phyloP scores from a whole-genome alignment of 2,329 filamentous ascomycete genomes.

The Orbilia oligospora region DNA sequence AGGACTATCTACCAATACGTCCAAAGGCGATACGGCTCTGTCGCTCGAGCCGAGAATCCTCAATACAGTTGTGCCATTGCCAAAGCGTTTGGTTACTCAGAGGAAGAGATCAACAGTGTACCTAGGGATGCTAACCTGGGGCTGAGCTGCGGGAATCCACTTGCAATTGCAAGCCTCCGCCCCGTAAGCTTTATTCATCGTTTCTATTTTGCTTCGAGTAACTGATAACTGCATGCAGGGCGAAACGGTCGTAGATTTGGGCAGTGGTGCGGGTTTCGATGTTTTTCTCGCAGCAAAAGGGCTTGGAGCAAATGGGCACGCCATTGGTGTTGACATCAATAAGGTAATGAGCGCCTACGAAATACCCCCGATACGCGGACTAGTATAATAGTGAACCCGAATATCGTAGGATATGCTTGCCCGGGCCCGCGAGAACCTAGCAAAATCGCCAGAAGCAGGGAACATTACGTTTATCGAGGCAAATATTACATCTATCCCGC shows the following conservation, averaged over 20 bases:
- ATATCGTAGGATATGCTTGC: slow-evolving; percentile 71
- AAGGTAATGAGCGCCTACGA: slow-evolving; percentile 69
- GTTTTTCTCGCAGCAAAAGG: slow-evolving; percentile 72
- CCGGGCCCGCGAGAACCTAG: slow-evolving; percentile 69
- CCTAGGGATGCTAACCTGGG: slow-evolving; percentile 62
- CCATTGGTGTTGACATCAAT: slow-evolving; percentile 75
- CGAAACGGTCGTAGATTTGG: slow-evolving; percentile 74
- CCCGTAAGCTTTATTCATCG: slow-evolving; percentile 65
- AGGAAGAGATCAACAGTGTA: slow-evolving; percentile 61
- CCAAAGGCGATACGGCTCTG: slow-evolving; percentile 18
- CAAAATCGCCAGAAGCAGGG: slow-evolving; percentile 58
- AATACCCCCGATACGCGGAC: too few relatives aligned
- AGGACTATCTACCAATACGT: slow-evolving; percentile 26
- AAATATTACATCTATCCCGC: slow-evolving; percentile 69
- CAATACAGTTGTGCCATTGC: slow-evolving; percentile 40
- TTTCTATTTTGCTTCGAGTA: too few relatives aligned
- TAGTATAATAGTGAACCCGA: not conserved
- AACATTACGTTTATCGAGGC: slow-evolving; percentile 72
- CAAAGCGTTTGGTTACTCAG: slow-evolving; percentile 62
- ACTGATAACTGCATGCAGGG: too few relatives aligned
- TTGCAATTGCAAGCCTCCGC: slow-evolving; percentile 68
- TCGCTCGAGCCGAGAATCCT: slow-evolving; percentile 26
- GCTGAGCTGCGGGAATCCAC: slow-evolving; percentile 63
- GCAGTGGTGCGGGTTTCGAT: slow-evolving; percentile 74
- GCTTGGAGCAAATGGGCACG: slow-evolving; percentile 70